Percentiles rank a stretch among this genome's conserved stretches.
These are phyloP conservation scores for Acanthamoeba healyi DNA, from an alignment of 208 protist genomes.

Conservation along the genomic window DNA sequence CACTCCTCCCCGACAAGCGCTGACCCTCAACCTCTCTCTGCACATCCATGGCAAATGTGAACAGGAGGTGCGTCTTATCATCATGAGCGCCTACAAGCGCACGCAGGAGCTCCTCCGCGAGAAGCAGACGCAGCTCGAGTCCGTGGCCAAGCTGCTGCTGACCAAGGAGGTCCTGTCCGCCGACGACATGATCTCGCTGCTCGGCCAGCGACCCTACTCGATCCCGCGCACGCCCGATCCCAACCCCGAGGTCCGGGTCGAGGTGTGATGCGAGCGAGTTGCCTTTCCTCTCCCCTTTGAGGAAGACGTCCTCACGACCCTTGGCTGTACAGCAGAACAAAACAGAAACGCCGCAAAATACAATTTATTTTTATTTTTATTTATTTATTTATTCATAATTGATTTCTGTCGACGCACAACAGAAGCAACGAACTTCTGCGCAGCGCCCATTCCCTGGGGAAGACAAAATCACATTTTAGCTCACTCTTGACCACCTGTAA, in stretches of 20 bases:
- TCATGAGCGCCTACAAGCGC: slow-evolving; percentile 43
- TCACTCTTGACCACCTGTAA: too few relatives aligned
- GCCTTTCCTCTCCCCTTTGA: too few relatives aligned
- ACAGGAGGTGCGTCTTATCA: slow-evolving; percentile 35
- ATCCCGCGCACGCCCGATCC: background rate
- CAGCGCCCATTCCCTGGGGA: too few relatives aligned
- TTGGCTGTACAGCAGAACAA: too few relatives aligned
- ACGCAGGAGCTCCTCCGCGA: slow-evolving; percentile 75
- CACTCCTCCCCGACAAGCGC: background rate
- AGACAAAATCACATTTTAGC: too few relatives aligned
- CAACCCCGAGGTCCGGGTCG: background rate
- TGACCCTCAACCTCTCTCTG: background rate
- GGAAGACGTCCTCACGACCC: too few relatives aligned
- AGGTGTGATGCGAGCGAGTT: too few relatives aligned
- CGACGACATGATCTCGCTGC: slow-evolving; percentile 87
- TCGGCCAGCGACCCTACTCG: slow-evolving; percentile 8
- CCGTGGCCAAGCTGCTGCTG: slow-evolving; percentile 91
- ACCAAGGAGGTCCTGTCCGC: slow-evolving; percentile 92
- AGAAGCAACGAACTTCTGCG: too few relatives aligned
- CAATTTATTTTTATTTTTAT: too few relatives aligned
- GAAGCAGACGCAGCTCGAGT: slow-evolving; percentile 78
- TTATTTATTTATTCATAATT: too few relatives aligned
- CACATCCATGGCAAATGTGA: background rate
- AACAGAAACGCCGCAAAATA: too few relatives aligned
- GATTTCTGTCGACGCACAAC: too few relatives aligned